phyloP scores from a whole-genome alignment of 1,139 yeast species.

The Lodderomyces margitis region DNA sequence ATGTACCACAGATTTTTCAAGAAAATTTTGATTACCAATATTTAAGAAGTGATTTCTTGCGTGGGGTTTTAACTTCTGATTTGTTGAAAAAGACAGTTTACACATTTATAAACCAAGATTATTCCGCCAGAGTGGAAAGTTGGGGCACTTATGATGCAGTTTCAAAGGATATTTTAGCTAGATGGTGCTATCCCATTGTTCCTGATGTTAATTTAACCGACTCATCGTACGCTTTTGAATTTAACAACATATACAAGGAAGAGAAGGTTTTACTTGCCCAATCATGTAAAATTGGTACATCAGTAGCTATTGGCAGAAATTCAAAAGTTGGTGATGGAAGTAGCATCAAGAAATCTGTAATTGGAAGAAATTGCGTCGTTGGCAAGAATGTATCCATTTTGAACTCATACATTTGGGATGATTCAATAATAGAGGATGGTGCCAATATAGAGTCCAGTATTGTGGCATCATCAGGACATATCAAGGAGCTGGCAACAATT shows the following conservation, averaged over 20 bases:
- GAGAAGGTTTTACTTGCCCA: slow-evolving; percentile 83
- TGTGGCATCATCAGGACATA: slow-evolving; percentile 59
- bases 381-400: slow-evolving; percentile 72
- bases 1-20: slow-evolving; percentile 91
- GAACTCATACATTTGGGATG: slow-evolving; percentile 86
- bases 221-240: slow-evolving; percentile 74
- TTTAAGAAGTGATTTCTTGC: slow-evolving; percentile 82
- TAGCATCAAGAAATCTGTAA: slow-evolving; percentile 59
- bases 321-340: slow-evolving; percentile 65
- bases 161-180: slow-evolving; percentile 83
- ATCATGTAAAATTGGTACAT: slow-evolving; percentile 76
- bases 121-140: slow-evolving; percentile 92
- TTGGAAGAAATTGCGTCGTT: slow-evolving; percentile 82
- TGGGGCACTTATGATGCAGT: slow-evolving; percentile 92
- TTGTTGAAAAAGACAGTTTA: slow-evolving; percentile 87
- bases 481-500: slow-evolving; percentile 54
- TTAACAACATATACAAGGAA: slow-evolving; percentile 84
- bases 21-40: slow-evolving; percentile 94
- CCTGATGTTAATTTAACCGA: slow-evolving; percentile 79
- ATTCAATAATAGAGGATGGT: slow-evolving; percentile 68
- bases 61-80: slow-evolving; percentile 88
- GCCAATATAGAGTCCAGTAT: slow-evolving; percentile 59
- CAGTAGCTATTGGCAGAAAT: slow-evolving; percentile 75
- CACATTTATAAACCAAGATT: slow-evolving; percentile 66
- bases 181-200: slow-evolving; percentile 91